These are phyloP conservation scores for Populus tomentosa DNA, from an alignment of 441 rosid species.

Conservation along the genomic window DNA sequence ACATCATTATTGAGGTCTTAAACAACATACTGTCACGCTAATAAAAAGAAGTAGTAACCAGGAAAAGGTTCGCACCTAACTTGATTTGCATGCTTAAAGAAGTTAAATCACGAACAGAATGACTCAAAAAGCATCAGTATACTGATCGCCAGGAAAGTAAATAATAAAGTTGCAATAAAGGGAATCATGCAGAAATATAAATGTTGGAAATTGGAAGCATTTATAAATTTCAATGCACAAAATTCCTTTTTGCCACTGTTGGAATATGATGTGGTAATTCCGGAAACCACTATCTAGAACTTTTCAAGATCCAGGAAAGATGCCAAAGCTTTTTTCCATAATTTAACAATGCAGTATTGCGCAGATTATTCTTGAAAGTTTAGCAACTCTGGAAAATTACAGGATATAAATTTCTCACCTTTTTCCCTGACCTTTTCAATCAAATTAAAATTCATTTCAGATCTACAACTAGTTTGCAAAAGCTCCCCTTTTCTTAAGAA, in stretches of 20 bases:
- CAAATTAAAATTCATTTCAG: background rate
- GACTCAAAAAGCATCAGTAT: background rate
- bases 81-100: background rate
- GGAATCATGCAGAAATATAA: background rate
- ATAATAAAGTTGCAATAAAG: background rate
- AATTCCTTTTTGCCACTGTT: background rate
- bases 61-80: background rate
- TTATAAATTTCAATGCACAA: background rate
- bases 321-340: background rate
- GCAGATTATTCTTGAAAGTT: background rate
- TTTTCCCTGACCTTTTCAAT: background rate
- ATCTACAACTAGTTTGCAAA: background rate
- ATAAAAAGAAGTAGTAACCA: background rate
- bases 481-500: too few relatives aligned
- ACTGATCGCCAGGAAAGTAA: background rate
- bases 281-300: background rate
- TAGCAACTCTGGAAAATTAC: background rate
- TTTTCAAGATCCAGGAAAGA: background rate
- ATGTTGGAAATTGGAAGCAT: background rate
- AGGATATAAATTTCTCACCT: background rate
- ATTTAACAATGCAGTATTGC: background rate
- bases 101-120: background rate
- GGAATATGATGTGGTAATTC: background rate
- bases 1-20: background rate
- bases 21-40: background rate